Conservation (phyloP, 2,329 filamentous ascomycete species). For the Hymenoscyphus fraxineus region DNA sequence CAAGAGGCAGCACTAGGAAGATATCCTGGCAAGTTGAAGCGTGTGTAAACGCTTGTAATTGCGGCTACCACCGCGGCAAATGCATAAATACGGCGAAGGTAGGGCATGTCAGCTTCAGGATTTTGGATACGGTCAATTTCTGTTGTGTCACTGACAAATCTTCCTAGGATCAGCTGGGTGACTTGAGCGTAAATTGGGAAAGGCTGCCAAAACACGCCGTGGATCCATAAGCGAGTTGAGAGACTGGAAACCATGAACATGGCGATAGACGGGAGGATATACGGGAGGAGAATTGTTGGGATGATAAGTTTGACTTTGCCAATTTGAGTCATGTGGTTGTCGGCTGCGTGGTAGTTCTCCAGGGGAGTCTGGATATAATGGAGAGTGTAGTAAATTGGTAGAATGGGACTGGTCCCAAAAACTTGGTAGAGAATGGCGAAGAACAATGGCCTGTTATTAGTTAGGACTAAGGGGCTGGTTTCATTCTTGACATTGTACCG, state of each 20-base stretch:
- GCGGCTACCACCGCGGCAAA: slow-evolving; percentile 17
- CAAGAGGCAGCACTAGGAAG: slow-evolving; percentile 28
- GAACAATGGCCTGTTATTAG: slow-evolving; percentile 20
- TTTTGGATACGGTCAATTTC: slow-evolving; percentile 20
- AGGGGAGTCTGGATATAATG: slow-evolving; percentile 36
- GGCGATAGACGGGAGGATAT: slow-evolving; percentile 27
- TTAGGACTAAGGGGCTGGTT: too few species aligned
- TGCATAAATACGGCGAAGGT: slow-evolving; percentile 25
- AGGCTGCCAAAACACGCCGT: slow-evolving; percentile 41
- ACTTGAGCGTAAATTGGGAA: slow-evolving; percentile 28
- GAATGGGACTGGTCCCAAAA: slow-evolving; percentile 33
- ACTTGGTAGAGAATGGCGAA: slow-evolving; percentile 31
- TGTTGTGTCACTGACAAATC: slow-evolving; percentile 23
- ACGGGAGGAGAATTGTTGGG: slow-evolving; percentile 28
- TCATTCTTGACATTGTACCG: not conserved
- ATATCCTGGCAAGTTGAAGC: slow-evolving; percentile 17
- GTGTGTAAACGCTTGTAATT: slow-evolving; percentile 18
- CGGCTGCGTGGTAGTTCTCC: slow-evolving; percentile 34
- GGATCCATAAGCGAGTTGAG: slow-evolving; percentile 28
- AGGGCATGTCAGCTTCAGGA: slow-evolving; percentile 26
- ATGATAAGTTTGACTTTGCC: slow-evolving; percentile 32
- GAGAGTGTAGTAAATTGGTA: slow-evolving; percentile 38
- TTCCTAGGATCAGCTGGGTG: slow-evolving; percentile 20
- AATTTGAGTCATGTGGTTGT: slow-evolving; percentile 34
- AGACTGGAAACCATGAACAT: slow-evolving; percentile 24